phyloP scores from a whole-genome alignment of 768 basidiomycete species.

The Collybiopsis luxurians region DNA sequence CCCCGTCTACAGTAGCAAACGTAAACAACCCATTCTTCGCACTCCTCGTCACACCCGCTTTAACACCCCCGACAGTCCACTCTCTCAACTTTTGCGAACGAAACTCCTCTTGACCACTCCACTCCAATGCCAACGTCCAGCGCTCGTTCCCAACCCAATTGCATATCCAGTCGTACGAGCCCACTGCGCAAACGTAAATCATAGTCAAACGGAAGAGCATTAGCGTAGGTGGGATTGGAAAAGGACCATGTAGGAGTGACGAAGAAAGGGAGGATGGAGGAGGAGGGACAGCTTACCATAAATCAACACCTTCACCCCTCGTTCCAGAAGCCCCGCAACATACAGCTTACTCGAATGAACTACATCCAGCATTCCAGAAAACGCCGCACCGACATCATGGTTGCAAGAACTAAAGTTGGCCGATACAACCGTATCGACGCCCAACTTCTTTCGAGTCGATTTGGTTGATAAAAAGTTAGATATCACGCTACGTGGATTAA shows the following conservation, averaged over 20 bases:
- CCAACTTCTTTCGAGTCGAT: constrained; percentile 34
- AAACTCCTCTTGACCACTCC: constrained; percentile 55
- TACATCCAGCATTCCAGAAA: constrained; percentile 21
- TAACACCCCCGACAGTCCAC: constrained; percentile 54
- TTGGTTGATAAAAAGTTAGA: constrained; percentile 20
- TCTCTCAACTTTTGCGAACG: constrained; percentile 37
- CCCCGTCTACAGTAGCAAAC: constrained; percentile 54
- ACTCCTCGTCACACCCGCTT: constrained; percentile 55
- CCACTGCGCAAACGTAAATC: constrained; percentile 33
- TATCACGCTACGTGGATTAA: background rate
- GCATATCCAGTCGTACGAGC: constrained; percentile 54
- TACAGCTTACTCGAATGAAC: constrained; percentile 33
- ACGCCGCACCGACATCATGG: constrained; percentile 43
- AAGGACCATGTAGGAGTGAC: too few species aligned
- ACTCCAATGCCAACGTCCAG: constrained; percentile 58
- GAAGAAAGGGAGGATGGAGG: too few species aligned
- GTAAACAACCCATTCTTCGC: constrained; percentile 44
- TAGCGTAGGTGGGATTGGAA: too few species aligned
- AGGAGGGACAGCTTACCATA: constrained; percentile 33
- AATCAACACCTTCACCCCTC: constrained; percentile 70
- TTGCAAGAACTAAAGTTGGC: constrained; percentile 61
- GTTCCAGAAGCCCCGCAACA: constrained; percentile 67
- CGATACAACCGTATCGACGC: constrained; percentile 24
- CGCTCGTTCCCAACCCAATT: constrained; percentile 66
- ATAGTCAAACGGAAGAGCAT: too few species aligned